These are phyloP conservation scores for Myrmaecium sp. DNA, from an alignment of 2,329 filamentous ascomycete species.

Conservation along the genomic window DNA sequence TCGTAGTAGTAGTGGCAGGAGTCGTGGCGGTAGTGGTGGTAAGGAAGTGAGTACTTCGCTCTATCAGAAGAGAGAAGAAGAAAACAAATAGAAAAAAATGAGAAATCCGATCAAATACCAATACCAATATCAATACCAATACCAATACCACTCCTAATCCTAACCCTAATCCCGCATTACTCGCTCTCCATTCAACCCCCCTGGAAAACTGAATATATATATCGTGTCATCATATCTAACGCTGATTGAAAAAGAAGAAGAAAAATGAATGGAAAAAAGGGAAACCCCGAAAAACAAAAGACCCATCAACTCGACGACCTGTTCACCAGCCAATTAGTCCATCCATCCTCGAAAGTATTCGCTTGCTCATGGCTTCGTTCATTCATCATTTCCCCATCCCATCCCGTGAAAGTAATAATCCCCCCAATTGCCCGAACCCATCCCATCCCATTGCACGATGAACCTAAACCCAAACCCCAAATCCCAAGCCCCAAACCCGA, in stretches of 20 bases:
- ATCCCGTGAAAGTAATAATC: not conserved
- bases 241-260: no score
- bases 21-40: not conserved
- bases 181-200: not conserved
- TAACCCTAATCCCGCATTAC: not conserved
- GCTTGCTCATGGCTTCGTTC: no score
- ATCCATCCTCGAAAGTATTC: no score
- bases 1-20: not conserved
- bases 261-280: no score
- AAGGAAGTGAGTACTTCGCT: not conserved
- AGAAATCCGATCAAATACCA: no score
- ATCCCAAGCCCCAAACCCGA: no score
- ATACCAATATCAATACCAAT: not conserved
- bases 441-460: no score
- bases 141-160: not conserved
- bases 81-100: no score
- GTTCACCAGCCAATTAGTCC: no score
- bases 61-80: not conserved
- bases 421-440: not conserved
- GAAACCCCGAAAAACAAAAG: no score
- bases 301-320: no score
- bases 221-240: not conserved
- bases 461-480: no score
- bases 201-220: not conserved
- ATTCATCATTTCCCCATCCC: not conserved